Percentiles rank a stretch among this genome's conserved stretches.
Evolutionary conservation across 306 rosid species (phyloP).

Genomic region (Cicer arietinum): DNA sequence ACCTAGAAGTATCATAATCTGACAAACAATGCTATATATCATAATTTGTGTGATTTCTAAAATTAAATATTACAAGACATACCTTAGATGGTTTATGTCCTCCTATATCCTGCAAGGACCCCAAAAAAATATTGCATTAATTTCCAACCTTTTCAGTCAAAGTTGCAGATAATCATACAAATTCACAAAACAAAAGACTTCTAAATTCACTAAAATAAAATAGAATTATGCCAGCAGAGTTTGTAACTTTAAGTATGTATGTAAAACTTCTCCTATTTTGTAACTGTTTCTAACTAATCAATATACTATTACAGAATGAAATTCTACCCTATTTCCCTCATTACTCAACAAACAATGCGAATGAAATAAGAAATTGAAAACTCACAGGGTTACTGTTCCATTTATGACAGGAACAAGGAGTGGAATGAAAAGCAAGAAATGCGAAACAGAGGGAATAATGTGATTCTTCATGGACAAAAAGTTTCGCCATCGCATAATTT

Average conservation of each 20-base stretch:
- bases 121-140: not conserved
- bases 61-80: not conserved
- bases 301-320: no score
- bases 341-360: not conserved
- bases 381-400: conserved; percentile 64
- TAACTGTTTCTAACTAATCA: no score
- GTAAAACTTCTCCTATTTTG: not conserved
- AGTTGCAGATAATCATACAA: not conserved
- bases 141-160: conserved; percentile 28
- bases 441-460: conserved; percentile 47
- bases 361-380: not conserved
- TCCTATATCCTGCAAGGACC: not conserved
- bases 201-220: not conserved
- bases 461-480: conserved; percentile 49
- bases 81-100: conserved; percentile 66
- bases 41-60: not conserved
- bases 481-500: conserved; percentile 62
- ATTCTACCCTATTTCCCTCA: not conserved
- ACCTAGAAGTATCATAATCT: not conserved
- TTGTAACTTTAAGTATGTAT: no score
- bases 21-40: conserved; percentile 22
- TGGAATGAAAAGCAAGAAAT: conserved; percentile 63
- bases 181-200: no score
- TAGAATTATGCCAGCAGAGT: not conserved
- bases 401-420: conserved; percentile 58